phyloP scores from a whole-genome alignment of 495 filamentous ascomycete species.

The Hypoxylon crocopeplum region DNA sequence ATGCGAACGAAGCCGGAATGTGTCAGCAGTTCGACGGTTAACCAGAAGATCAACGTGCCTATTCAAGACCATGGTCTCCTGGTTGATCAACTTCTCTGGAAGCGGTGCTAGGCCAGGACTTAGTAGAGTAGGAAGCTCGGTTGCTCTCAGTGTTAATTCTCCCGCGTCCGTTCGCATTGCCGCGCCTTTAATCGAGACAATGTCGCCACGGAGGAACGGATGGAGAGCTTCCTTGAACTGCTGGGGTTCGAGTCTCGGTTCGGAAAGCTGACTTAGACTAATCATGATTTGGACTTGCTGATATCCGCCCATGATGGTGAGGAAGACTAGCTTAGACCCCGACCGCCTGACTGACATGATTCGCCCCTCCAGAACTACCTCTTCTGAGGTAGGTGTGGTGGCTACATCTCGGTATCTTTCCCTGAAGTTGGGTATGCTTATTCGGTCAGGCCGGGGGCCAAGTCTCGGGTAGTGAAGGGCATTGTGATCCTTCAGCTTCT shows the following conservation, averaged over 20 bases:
- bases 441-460: constrained; percentile 33
- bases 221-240: constrained; percentile 40
- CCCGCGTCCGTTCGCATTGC: constrained; percentile 74
- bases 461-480: constrained; percentile 52
- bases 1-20: constrained; percentile 73
- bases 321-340: constrained; percentile 79
- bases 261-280: constrained; percentile 63
- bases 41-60: constrained; percentile 85
- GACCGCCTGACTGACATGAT: constrained; percentile 50
- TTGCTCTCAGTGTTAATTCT: constrained; percentile 78
- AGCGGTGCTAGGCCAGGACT: constrained; percentile 78
- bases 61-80: constrained; percentile 68
- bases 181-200: constrained; percentile 64
- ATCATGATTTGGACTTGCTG: constrained; percentile 74
- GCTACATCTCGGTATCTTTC: constrained; percentile 40
- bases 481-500: constrained; percentile 41
- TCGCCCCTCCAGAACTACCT: constrained; percentile 56
- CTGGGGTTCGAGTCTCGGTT: constrained; percentile 13
- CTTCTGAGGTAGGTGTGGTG: constrained; percentile 42
- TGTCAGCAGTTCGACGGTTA: constrained; percentile 68
- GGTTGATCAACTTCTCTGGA: constrained; percentile 68
- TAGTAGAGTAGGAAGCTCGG: constrained; percentile 70
- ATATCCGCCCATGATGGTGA: constrained; percentile 77
- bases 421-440: constrained; percentile 48
- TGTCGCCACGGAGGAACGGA: constrained; percentile 40